Percentiles rank a stretch among this genome's conserved stretches.
Conservation (phyloP, 1,284 basidiomycete species). For the Mycena sp. region DNA sequence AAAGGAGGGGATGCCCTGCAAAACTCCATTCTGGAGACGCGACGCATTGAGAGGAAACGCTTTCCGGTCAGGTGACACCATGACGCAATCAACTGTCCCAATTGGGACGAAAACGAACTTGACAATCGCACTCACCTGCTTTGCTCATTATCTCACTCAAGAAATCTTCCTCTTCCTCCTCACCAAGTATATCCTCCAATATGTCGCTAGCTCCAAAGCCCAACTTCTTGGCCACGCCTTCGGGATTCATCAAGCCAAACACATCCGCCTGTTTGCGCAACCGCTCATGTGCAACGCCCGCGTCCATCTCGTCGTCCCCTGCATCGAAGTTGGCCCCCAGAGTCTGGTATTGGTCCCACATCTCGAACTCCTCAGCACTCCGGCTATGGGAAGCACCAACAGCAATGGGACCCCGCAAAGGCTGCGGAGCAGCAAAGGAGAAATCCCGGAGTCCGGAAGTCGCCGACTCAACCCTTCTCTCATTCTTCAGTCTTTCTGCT, state of each 20-base stretch:
- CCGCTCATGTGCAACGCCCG: neutral
- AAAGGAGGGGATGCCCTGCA: too few species aligned
- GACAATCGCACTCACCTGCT: constrained; percentile 8
- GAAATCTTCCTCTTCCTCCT: constrained; percentile 17
- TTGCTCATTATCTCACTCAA: constrained; percentile 5
- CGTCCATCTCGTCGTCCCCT: neutral
- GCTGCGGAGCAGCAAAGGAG: neutral
- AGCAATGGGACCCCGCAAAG: neutral
- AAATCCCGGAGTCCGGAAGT: neutral
- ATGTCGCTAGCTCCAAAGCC: neutral
- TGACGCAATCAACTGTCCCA: neutral
- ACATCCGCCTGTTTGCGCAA: constrained; percentile 17
- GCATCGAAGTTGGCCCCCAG: constrained; percentile 9
- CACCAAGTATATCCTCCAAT: neutral
- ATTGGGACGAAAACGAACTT: neutral
- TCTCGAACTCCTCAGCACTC: neutral
- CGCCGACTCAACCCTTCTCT: neutral
- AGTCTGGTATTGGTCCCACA: neutral
- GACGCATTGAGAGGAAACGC: too few species aligned
- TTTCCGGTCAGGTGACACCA: neutral
- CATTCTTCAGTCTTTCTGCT: neutral
- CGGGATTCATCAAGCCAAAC: constrained; percentile 10
- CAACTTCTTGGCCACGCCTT: constrained; percentile 3
- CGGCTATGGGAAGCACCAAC: neutral
- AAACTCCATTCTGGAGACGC: too few species aligned